Conservation (phyloP, 2,329 filamentous ascomycete species). For the Fusarium sp. region DNA sequence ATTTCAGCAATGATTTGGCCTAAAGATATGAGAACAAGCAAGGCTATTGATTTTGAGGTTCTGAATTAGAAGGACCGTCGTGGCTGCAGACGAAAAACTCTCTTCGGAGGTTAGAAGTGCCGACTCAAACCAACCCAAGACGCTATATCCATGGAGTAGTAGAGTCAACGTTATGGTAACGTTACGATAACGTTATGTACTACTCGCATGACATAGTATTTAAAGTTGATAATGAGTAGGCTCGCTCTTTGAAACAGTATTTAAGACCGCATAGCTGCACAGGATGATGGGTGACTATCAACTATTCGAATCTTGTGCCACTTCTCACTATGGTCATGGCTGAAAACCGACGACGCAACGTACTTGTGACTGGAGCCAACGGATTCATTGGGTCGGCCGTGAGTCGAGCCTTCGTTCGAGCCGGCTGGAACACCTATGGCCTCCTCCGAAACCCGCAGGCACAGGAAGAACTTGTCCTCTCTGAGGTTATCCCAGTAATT, state of each 20-base stretch:
- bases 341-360: constrained; percentile 30
- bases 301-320: background rate
- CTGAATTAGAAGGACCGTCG: too few relatives aligned
- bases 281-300: background rate
- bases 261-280: background rate
- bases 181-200: constrained; percentile 3
- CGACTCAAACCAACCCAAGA: too few relatives aligned
- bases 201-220: constrained; percentile 3
- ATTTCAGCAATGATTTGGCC: too few relatives aligned
- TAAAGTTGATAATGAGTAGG: background rate
- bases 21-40: too few relatives aligned
- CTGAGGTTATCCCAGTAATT: constrained; percentile 56
- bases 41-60: too few relatives aligned
- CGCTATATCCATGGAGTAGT: accelerated
- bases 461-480: constrained; percentile 43
- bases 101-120: too few relatives aligned
- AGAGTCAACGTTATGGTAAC: background rate
- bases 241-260: background rate
- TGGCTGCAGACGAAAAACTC: too few relatives aligned
- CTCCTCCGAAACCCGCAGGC: constrained; percentile 53
- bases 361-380: constrained; percentile 61
- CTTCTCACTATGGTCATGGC: constrained; percentile 1
- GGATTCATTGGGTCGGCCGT: constrained; percentile 61
- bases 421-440: constrained; percentile 58
- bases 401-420: constrained; percentile 56